A percentile compares a stretch with the other conserved stretches of the same genome.
These are phyloP conservation scores for Auriscalpium orientale DNA, from an alignment of 768 basidiomycete genomes.

Conservation along the genomic window DNA sequence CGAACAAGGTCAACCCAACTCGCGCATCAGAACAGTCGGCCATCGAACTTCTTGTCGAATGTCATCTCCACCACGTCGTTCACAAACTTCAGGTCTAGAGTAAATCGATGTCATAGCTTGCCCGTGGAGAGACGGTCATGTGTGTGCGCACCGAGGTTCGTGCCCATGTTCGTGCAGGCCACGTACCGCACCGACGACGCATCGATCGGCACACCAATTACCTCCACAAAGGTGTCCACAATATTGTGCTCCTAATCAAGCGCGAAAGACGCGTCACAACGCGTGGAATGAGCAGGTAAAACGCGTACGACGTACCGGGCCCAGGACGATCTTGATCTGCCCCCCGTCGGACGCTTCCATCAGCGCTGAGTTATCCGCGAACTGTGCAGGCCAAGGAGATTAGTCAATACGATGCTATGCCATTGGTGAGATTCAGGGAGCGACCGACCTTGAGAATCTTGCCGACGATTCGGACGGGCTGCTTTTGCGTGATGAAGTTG, in stretches of 20 bases:
- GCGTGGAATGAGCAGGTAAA: neutral
- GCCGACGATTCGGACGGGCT: conserved; percentile 9
- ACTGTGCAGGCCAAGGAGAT: neutral
- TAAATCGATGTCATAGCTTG: neutral
- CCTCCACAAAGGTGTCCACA: conserved; percentile 50
- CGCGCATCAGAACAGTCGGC: conserved; percentile 35
- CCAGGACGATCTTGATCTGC: conserved; percentile 4
- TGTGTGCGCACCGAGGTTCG: conserved; percentile 50
- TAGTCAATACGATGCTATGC: neutral
- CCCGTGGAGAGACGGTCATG: neutral
- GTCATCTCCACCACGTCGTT: conserved; percentile 57
- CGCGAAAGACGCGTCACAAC: neutral
- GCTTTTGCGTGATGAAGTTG: conserved; percentile 1
- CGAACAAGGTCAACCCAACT: conserved; percentile 3
- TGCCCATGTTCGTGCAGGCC: conserved; percentile 45
- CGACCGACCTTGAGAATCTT: conserved; percentile 11
- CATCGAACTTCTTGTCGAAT: conserved; percentile 47
- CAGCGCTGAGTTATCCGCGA: conserved; percentile 5
- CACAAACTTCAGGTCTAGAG: conserved; percentile 48
- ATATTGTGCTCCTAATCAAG: conserved; percentile 29
- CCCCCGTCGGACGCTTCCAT: conserved; percentile 14
- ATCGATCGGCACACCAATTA: conserved; percentile 55
- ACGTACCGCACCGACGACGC: conserved; percentile 51
- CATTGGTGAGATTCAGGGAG: neutral
- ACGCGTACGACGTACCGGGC: neutral